Evolutionary conservation across 768 basidiomycete genomes (phyloP), one percentile per base, ranked within the genome.

Genomic region (Polyporus arcularius): DNA sequence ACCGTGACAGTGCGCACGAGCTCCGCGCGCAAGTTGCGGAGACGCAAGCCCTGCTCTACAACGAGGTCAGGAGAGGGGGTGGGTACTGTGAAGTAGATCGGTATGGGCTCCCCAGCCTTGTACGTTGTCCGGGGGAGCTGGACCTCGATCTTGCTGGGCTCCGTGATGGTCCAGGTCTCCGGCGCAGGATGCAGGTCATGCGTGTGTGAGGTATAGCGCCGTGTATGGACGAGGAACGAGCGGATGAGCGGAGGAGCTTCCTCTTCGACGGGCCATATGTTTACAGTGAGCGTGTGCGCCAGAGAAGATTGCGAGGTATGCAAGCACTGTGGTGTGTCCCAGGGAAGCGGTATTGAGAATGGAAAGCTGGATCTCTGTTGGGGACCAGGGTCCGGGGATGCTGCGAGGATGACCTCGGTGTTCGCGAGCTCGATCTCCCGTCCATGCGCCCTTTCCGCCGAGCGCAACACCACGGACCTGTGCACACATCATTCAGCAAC

Each of bases 241-340:
- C 85, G 87, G 53, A 81, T 80, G 46, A 88, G 65, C 10, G 74
- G 71, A 21, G 74, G 71, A 15, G 69, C 57, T 10, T 72, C 66
- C 5, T 72, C 68, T 60, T 85, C 78, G 14, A 72, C 62, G 0
- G 73, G 64, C 68, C 86, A 78, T 26, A 96, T 74, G 1, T 80
- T 83, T 38, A 89, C 93, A 12, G 82, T 85, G 47, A 96, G 77
- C 15, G 80, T 78, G 71, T 96, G 89, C 14, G 80, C 79, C 55
- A 96, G 78, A 0, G 86, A 84, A 2, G 93, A 94, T 63, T 83
- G 83, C 15, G 86, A 79, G 4, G 92, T 90, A 67, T 87, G 85
- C 32, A 94, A 79, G 42, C 90, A 91, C 71, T 94, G 90, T 0
- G 94, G 94, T 6, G 90, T 86, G 73, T 96, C 94, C 43, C 83